phyloP scores from a whole-genome alignment of 257 asterid genomes.

The Fraxinus pennsylvanica region DNA sequence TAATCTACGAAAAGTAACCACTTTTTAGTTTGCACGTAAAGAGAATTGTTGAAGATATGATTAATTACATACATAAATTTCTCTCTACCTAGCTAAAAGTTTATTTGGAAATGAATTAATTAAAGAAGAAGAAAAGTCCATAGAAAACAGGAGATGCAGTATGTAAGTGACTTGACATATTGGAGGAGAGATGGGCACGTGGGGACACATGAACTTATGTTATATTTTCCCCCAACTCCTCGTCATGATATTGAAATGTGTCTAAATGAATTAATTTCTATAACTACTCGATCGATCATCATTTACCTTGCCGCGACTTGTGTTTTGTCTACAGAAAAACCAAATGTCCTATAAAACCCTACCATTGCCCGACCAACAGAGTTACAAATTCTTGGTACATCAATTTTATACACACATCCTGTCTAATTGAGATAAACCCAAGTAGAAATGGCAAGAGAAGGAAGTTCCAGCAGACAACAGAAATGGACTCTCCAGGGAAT shows the following conservation, averaged over 20 bases:
- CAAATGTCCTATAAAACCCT: background rate
- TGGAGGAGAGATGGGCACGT: background rate
- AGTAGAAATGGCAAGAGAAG: slow-evolving; percentile 31
- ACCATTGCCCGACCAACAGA: background rate
- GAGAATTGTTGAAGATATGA: background rate
- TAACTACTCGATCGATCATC: background rate
- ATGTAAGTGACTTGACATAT: background rate
- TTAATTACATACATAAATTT: too few species aligned
- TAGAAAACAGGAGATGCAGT: background rate
- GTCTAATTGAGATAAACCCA: background rate
- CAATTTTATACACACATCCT: background rate
- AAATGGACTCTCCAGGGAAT: slow-evolving; percentile 58
- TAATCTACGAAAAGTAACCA: too few species aligned
- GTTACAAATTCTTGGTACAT: background rate
- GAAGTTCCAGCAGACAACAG: slow-evolving; percentile 26
- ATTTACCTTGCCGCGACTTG: background rate
- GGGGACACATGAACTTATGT: background rate
- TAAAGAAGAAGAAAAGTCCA: background rate
- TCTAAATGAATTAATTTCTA: background rate
- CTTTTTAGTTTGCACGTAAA: too few species aligned
- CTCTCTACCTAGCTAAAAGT: too few species aligned
- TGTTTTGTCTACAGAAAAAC: background rate
- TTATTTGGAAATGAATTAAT: too few species aligned
- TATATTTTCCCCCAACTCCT: background rate
- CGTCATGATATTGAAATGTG: slow-evolving; percentile 3